A percentile compares a stretch with the other conserved stretches of the same genome.
These are phyloP conservation scores for Coix lacrymajobi DNA, from an alignment of 176 grass and related monocot genomes.

Conservation along the genomic window DNA sequence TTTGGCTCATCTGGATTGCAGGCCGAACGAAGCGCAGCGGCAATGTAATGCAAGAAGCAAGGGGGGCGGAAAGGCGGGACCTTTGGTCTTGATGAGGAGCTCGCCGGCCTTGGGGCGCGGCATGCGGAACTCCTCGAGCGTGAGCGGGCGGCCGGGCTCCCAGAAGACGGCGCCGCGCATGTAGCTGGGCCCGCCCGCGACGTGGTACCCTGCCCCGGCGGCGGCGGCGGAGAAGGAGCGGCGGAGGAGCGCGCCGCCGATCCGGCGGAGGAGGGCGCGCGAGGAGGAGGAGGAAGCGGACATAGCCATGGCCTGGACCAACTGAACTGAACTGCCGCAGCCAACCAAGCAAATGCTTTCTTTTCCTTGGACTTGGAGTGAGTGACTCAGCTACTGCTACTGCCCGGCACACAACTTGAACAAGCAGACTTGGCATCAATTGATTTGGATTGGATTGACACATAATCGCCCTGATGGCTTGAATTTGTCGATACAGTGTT, in stretches of 20 bases:
- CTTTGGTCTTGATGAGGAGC: slow-evolving; percentile 91
- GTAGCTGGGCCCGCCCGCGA: slow-evolving; percentile 65
- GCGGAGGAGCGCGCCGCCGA: slow-evolving; percentile 45
- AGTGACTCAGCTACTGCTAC: background rate
- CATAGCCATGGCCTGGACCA: slow-evolving; percentile 40
- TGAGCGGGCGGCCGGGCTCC: slow-evolving; percentile 89
- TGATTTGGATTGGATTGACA: background rate
- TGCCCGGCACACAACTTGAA: background rate
- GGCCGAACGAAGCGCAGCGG: background rate
- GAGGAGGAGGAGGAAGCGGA: slow-evolving; percentile 38
- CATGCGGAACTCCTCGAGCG: slow-evolving; percentile 90
- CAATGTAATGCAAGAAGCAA: background rate
- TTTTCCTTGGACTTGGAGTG: background rate
- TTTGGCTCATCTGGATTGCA: background rate
- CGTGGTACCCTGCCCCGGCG: slow-evolving; percentile 60
- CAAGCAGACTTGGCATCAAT: background rate
- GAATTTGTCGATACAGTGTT: too few species aligned
- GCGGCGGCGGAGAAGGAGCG: slow-evolving; percentile 4
- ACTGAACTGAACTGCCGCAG: background rate
- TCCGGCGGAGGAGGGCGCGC: slow-evolving; percentile 52
- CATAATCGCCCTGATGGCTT: too few species aligned
- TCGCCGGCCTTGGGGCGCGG: slow-evolving; percentile 93
- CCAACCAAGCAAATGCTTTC: background rate
- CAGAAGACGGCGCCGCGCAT: slow-evolving; percentile 90
- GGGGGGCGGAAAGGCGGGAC: background rate